Evolutionary conservation across 2,329 filamentous ascomycete genomes (phyloP).

Genomic region (Aspergillus glaucus): DNA sequence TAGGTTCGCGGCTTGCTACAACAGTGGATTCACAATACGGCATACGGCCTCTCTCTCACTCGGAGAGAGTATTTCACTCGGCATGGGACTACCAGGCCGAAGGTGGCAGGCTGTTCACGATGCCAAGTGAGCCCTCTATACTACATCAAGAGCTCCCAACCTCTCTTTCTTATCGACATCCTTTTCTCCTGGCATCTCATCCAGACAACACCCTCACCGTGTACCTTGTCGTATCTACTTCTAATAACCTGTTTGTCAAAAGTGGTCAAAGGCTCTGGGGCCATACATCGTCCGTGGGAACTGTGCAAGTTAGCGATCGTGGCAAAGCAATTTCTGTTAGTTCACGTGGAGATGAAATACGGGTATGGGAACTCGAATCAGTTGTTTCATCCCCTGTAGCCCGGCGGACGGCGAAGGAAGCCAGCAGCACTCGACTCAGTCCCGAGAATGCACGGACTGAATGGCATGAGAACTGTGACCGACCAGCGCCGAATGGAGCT

Average conservation of each 20-base stretch:
- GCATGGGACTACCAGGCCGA: conserved; percentile 17
- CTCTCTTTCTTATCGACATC: conserved; percentile 67
- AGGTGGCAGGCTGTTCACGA: conserved; percentile 9
- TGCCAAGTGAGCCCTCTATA: conserved; percentile 22
- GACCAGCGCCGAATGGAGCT: conserved; percentile 12
- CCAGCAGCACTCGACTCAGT: conserved; percentile 50
- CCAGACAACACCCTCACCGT: conserved; percentile 82
- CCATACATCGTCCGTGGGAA: conserved; percentile 82
- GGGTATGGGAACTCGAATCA: conserved; percentile 85
- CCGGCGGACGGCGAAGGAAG: conserved; percentile 38
- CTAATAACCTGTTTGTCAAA: conserved; percentile 60
- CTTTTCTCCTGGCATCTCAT: conserved; percentile 76
- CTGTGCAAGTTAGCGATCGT: conserved; percentile 74
- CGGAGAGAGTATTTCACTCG: conserved; percentile 7
- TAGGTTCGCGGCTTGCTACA: conserved; percentile 33
- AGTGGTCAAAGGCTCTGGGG: conserved; percentile 76
- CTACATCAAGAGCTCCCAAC: conserved; percentile 48
- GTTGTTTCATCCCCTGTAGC: conserved; percentile 47
- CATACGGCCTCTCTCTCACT: conserved; percentile 11
- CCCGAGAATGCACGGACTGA: conserved; percentile 27
- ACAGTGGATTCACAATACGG: conserved; percentile 36
- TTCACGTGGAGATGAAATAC: conserved; percentile 67
- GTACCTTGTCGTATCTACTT: conserved; percentile 70
- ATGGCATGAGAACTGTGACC: neutral
- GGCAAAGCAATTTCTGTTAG: conserved; percentile 90